Conservation (phyloP, 2,329 filamentous ascomycete species). For the Didymellaceae sp. region DNA sequence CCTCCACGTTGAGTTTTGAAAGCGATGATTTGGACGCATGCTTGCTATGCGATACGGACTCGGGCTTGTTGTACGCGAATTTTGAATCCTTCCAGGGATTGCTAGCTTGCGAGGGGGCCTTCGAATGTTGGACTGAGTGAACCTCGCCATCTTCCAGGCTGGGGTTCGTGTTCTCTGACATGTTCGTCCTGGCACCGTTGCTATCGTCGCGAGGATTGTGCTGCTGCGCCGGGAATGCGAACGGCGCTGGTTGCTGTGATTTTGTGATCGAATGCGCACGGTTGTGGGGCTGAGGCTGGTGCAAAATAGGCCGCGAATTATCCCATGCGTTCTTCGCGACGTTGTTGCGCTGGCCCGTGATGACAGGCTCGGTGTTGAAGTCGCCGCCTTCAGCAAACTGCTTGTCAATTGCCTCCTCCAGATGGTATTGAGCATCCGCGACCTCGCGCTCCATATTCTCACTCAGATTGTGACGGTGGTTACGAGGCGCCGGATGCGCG, state of each 20-base stretch:
- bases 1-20: constrained; percentile 86
- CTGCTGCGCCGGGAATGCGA: constrained; percentile 38
- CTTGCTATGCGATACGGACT: constrained; percentile 51
- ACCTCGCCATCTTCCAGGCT: constrained; percentile 45
- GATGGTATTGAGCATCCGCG: constrained; percentile 83
- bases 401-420: constrained; percentile 79
- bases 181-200: constrained; percentile 50
- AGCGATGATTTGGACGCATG: constrained; percentile 73
- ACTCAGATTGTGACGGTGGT: constrained; percentile 74
- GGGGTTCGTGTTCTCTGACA: constrained; percentile 49
- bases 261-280: constrained; percentile 75
- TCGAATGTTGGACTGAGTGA: constrained; percentile 42
- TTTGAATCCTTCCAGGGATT: constrained; percentile 47
- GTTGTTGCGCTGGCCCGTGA: constrained; percentile 33
- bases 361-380: constrained; percentile 64
- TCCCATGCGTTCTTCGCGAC: constrained; percentile 44
- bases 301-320: constrained; percentile 57
- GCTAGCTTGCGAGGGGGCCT: constrained; percentile 46
- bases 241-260: constrained; percentile 55
- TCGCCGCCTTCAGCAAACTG: constrained; percentile 77
- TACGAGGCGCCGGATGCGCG: constrained; percentile 64
- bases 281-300: constrained; percentile 77
- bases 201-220: constrained; percentile 46
- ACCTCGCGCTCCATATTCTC: constrained; percentile 82
- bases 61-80: constrained; percentile 41